These are phyloP conservation scores for Xylaria sp. DNA, from an alignment of 2,329 filamentous ascomycete species.

Conservation along the genomic window DNA sequence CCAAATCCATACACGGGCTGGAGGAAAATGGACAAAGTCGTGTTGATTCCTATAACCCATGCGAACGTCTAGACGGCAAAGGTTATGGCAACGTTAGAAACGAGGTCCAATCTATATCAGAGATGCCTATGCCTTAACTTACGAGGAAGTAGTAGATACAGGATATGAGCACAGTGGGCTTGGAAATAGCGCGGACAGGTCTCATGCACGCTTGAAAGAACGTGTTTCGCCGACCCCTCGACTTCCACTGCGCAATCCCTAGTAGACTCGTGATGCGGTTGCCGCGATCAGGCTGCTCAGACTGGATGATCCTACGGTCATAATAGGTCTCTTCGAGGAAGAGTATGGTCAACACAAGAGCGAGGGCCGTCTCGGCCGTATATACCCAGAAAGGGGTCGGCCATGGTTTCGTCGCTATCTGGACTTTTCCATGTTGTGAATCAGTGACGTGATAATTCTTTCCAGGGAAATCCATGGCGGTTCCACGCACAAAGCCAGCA, in stretches of 20 bases:
- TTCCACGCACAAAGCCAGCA: not conserved
- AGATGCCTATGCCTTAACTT: slow-evolving; percentile 20
- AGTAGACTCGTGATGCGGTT: slow-evolving; percentile 45
- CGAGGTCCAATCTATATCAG: too few species aligned
- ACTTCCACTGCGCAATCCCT: slow-evolving; percentile 50
- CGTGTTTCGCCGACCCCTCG: slow-evolving; percentile 52
- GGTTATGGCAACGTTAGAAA: not conserved
- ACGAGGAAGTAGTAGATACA: slow-evolving; percentile 51
- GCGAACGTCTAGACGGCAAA: slow-evolving; percentile 52
- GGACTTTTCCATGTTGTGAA: slow-evolving; percentile 44
- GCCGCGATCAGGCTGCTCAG: slow-evolving; percentile 51
- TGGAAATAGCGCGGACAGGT: slow-evolving; percentile 52
- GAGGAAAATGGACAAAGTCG: slow-evolving; percentile 63
- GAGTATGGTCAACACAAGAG: slow-evolving; percentile 52
- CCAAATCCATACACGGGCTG: slow-evolving; percentile 61
- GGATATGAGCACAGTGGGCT: slow-evolving; percentile 52
- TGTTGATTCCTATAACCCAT: slow-evolving; percentile 66
- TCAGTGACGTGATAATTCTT: not conserved
- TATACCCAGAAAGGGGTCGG: slow-evolving; percentile 60
- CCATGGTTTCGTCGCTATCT: slow-evolving; percentile 58
- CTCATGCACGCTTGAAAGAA: slow-evolving; percentile 54
- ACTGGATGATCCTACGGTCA: slow-evolving; percentile 53
- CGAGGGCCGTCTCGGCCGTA: slow-evolving; percentile 52
- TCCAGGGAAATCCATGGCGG: not conserved
- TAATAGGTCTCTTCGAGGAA: slow-evolving; percentile 63